Base-by-base conservation (phyloP, 192 early-diverging fungal genomes). In the Mortierella claussenii region DNA sequence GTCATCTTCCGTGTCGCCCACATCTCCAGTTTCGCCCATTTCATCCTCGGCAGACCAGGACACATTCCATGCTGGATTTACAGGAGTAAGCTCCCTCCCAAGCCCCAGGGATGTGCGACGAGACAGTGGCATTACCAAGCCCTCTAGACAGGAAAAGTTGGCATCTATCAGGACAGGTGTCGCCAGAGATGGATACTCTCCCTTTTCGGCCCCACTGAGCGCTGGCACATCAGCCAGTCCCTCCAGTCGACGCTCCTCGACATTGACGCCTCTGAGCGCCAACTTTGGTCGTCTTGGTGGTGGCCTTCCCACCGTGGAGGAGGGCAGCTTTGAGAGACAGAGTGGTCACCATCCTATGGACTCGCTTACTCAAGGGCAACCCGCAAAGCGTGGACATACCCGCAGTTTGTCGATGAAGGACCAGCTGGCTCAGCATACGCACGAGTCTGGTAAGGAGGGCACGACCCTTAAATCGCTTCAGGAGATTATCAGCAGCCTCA, bases 401-500 rank as follows among this genome's bases (percentile, higher is more conserved):
- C 44, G 71, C 3, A 75, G 57, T 27, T 28, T 64, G 56, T 75
- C 71, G 8, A 75, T 75, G 62, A 60, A 65, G 63, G 71, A 75
- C 26, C 71, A 75, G 23, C 11, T 75, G 27, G 63, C 32, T 1
- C 71, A 60, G 40, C 33, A 53, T 26, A 40, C 47, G 15, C 60
- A 74, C 20, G 57, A 75, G 5, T 21, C 37, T 10, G 31, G 8
- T n/a, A 60, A 55, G 32, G 66, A 80, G 34, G 79, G 79, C 36
- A 78, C 76, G 32, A 75, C 82, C 1, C 48, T 88, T 11, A 67
- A 84, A 47, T 84, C 82, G 20, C 48, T 88, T 33, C 87, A 86
- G 44, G 65, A 85, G 37, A 86, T 86, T 36, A 88, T 88, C 36
- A 83, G 76, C 46, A 83, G 69, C 26, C 63, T 88, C 24, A 86